Conservation (phyloP, 192 early-diverging fungal genomes). For the Umbelopsis ramanniana region DNA sequence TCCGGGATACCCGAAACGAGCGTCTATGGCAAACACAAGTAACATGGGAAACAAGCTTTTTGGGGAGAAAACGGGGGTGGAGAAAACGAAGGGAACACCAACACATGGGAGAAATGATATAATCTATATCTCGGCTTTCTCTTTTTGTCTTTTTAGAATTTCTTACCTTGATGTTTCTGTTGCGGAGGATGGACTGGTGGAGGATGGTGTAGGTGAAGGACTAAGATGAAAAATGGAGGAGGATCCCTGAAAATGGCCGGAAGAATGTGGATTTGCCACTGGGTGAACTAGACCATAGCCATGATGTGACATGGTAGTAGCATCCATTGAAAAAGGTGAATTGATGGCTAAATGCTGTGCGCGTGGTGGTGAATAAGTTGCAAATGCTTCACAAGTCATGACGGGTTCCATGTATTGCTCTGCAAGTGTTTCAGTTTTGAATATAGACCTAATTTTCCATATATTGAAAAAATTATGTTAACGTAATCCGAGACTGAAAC, state of each 20-base stretch:
- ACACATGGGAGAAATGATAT: too few species aligned
- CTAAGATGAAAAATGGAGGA: slow-evolving; percentile 22
- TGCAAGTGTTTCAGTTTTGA: slow-evolving; percentile 7
- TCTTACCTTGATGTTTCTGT: slow-evolving; percentile 10
- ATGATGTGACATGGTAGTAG: slow-evolving; percentile 15
- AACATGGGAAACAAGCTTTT: slow-evolving; percentile 1
- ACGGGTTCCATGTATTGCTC: slow-evolving; percentile 11
- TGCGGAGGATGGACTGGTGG: slow-evolving; percentile 16
- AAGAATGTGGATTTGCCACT: slow-evolving; percentile 15
- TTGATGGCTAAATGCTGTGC: neutral
- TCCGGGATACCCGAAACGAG: slow-evolving; percentile 23
- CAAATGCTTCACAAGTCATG: slow-evolving; percentile 15
- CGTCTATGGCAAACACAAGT: neutral
- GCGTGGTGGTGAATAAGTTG: slow-evolving; percentile 12
- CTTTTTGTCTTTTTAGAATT: slow-evolving; percentile 5
- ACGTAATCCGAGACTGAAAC: too few species aligned
- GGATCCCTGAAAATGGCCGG: slow-evolving; percentile 19
- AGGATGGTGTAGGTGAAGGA: slow-evolving; percentile 18
- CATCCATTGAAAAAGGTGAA: slow-evolving; percentile 5
- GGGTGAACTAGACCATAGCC: slow-evolving; percentile 2
- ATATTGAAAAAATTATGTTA: neutral
- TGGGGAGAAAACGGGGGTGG: neutral
- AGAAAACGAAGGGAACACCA: neutral
- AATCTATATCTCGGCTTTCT: neutral
- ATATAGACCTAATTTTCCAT: neutral